These are phyloP conservation scores for Geotrichum klebahnii DNA, from an alignment of 1,139 yeast genomes.

Conservation along the genomic window DNA sequence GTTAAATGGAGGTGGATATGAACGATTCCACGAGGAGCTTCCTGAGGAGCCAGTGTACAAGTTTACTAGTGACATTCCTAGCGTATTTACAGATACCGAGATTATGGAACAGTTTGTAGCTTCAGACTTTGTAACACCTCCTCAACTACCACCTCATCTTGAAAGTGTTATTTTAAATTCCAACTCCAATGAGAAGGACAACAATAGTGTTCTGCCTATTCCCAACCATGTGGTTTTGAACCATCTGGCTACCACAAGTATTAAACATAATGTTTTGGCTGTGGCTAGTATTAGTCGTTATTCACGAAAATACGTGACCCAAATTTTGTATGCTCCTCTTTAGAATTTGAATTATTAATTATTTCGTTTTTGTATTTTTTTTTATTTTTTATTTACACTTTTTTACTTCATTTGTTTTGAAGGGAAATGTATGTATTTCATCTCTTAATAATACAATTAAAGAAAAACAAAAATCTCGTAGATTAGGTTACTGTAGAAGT, in stretches of 20 bases:
- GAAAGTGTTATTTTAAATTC: conserved; percentile 81
- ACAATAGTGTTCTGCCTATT: conserved; percentile 63
- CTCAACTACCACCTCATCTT: conserved; percentile 85
- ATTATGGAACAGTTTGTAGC: conserved; percentile 40
- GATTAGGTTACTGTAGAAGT: no score
- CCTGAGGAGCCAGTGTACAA: conserved; percentile 55
- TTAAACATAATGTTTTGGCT: conserved; percentile 73
- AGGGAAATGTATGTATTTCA: no score
- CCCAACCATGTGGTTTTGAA: conserved; percentile 89
- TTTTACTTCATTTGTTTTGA: no score
- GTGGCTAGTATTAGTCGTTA: conserved; percentile 85
- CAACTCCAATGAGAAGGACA: conserved; percentile 45
- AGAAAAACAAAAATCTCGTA: no score
- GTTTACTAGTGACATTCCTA: conserved; percentile 74
- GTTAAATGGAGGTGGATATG: conserved; percentile 17
- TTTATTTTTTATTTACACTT: no score
- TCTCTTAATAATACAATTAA: no score
- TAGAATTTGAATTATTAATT: no score
- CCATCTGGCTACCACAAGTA: conserved; percentile 84
- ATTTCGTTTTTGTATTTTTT: no score
- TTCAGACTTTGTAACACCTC: conserved; percentile 67
- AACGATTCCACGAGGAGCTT: conserved; percentile 39
- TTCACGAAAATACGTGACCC: conserved; percentile 70
- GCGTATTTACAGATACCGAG: conserved; percentile 58
- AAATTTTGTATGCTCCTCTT: conserved; percentile 27